Evolutionary conservation across 1,284 basidiomycete species (phyloP), one percentile per base, ranked within the genome.

Genomic region (Neotropicomus parvogracilis): DNA sequence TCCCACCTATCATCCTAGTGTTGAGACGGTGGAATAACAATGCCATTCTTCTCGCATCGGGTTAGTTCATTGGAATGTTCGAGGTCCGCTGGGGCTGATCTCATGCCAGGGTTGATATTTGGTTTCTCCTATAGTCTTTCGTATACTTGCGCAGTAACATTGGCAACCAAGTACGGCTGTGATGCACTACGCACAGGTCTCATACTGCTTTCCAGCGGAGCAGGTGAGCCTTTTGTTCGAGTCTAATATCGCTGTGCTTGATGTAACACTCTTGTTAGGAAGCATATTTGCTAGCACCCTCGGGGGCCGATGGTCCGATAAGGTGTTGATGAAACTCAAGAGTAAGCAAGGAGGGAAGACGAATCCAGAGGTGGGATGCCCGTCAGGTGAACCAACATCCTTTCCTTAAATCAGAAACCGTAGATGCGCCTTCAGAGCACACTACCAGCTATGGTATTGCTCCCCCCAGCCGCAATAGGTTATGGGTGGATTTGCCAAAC

Each of bases 271-370:
- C n/a, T 24, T n/a, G 10, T 26, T 17, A 29, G 89, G 89, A 1
- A 80, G 77, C 55, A 73, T 91, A 35, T 58, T 70, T 1, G 91
- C 91, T 6, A 86, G 83, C 46, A 55, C 92, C 10, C 54, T 86
- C 0, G 92, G 91, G 9, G 92, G 92, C 0, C 71, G 81, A n/a
- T 90, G 81, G 71, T 89, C 85, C 2, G 92, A 95, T 64, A 66
- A 69, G 44, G 73, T 79, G 27, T 71, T 93, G 24, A 62, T 65
- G 2, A 70, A 71, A 33, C 65, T 86, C 36, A 85, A 80, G 54
- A 73, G 66, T 27, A 67, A 71, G 41, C 83, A 87, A 54, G 80
- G 78, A 2, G 87, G 84, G 1, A 70, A 74, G 26, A 72, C 73
- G 31, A 70, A 74, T 47, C 79, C 88, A 10, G 90, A 92, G 75